These are phyloP conservation scores for Gymnopilus dilepis DNA, from an alignment of 768 basidiomycete species.

Conservation along the genomic window DNA sequence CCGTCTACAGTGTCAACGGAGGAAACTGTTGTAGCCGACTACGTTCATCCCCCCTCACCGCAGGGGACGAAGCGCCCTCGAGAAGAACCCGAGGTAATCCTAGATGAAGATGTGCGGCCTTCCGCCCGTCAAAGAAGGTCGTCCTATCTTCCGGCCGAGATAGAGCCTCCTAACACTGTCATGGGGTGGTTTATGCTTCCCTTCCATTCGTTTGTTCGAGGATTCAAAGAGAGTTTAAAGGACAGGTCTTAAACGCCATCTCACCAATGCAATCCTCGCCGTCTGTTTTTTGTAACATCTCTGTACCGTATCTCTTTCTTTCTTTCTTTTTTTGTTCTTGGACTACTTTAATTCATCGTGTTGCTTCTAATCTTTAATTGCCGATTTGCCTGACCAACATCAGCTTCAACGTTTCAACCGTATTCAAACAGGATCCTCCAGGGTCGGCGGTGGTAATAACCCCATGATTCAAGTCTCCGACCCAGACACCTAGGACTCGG, in stretches of 20 bases:
- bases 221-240: conserved; percentile 67
- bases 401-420: neutral
- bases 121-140: conserved; percentile 58
- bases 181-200: conserved; percentile 68
- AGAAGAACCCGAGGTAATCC: conserved; percentile 38
- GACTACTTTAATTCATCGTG: conserved; percentile 12
- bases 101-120: conserved; percentile 46
- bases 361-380: conserved; percentile 10
- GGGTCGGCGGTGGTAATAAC: conserved; percentile 6
- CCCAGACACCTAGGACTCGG: conserved; percentile 8
- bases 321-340: conserved; percentile 9
- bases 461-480: conserved; percentile 1
- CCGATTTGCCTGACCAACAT: conserved; percentile 3
- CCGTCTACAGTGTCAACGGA: conserved; percentile 42
- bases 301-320: conserved; percentile 13
- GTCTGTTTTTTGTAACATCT: conserved; percentile 19
- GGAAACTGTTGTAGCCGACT: conserved; percentile 33
- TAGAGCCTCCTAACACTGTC: conserved; percentile 47
- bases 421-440: conserved; percentile 9
- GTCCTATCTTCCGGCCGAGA: conserved; percentile 46
- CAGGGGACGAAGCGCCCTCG: conserved; percentile 54
- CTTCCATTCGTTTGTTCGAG: conserved; percentile 66
- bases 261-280: conserved; percentile 8
- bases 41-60: conserved; percentile 13
- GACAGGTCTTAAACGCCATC: conserved; percentile 26